Evolutionary conservation across 192 early-diverging fungal genomes (phyloP).

Genomic region (Umbelopsis isabellina): DNA sequence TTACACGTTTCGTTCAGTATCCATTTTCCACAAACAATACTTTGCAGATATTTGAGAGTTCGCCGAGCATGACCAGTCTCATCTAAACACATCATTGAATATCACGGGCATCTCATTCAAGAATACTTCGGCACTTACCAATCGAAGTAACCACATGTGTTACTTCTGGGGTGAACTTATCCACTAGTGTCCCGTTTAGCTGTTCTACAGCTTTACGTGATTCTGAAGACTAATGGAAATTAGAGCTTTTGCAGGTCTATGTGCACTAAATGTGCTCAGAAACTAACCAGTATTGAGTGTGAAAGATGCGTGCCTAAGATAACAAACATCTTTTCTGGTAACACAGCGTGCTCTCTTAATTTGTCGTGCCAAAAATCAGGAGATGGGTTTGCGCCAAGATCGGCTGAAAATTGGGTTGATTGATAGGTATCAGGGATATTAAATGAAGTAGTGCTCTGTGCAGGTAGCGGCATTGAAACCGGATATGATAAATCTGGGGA

Average conservation of each 20-base stretch:
- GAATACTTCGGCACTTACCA: neutral
- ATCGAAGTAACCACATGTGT: constrained; percentile 1
- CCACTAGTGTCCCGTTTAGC: neutral
- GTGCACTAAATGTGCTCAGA: neutral
- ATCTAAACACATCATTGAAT: neutral
- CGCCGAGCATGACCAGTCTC: neutral
- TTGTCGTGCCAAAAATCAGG: neutral
- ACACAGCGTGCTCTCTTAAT: neutral
- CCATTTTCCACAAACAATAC: constrained; percentile 12
- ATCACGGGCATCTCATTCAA: neutral
- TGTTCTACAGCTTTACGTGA: neutral
- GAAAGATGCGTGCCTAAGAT: neutral
- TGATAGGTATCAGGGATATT: no score
- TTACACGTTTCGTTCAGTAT: neutral
- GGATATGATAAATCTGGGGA: neutral
- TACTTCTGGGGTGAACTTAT: neutral
- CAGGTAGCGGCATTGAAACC: neutral
- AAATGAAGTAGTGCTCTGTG: neutral
- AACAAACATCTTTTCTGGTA: neutral
- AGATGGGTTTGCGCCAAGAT: neutral
- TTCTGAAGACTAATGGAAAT: neutral
- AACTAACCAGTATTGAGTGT: neutral
- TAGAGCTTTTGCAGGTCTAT: neutral
- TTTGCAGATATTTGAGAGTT: constrained; percentile 17
- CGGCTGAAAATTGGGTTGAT: neutral